Evolutionary conservation across 176 grass and related monocot genomes (phyloP), one percentile per base, ranked within the genome.

Genomic region (Triticum timopheevii): DNA sequence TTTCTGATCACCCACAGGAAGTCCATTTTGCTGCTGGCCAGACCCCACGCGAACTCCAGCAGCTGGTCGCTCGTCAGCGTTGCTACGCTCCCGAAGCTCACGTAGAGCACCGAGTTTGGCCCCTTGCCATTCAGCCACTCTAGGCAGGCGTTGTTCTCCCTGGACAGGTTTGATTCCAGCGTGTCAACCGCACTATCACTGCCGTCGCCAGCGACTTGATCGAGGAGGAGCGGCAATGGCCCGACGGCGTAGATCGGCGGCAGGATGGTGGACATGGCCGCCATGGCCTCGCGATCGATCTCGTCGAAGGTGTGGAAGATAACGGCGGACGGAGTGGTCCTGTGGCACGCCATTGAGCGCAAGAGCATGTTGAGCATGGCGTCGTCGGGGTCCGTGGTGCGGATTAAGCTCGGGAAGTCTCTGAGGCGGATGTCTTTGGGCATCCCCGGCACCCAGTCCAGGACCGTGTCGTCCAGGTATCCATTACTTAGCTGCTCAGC

Each of bases 1-100:
- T 52, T 39, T 38, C 70, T 85, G 72, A 77, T 61, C 77, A 82
- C 83, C 88, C 70, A 68, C 61, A 90, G 10, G 69, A 86, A 86
- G 0, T 80, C 34, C 25, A 69, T 20, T 24, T 61, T 50, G 13
- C 83, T 90, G 20, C 44, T 23, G 2, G 88, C 88, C 19, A 86
- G 0, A 3, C 83, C 78, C 83, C 83, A 86, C 35, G 83, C 78
- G 45, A 90, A 76, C 70, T 90, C 88, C 1, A 25, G 47, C 45
- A 86, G 2, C 5, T 86, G 69, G 1, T 86, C 10, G 0, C 2
- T 23, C 3, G 62, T 50, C 35, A 62, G 7, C 27, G 20, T 33
- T 2, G 25, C 59, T 3, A 82, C 3, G 42, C 86, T 87, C 20
- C 86, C 79, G n/a, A 87, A 82, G 69, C 15, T 82, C 8, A 8